Evolutionary conservation across 2,329 filamentous ascomycete species (phyloP).

Genomic region (Leptographium procerum): DNA sequence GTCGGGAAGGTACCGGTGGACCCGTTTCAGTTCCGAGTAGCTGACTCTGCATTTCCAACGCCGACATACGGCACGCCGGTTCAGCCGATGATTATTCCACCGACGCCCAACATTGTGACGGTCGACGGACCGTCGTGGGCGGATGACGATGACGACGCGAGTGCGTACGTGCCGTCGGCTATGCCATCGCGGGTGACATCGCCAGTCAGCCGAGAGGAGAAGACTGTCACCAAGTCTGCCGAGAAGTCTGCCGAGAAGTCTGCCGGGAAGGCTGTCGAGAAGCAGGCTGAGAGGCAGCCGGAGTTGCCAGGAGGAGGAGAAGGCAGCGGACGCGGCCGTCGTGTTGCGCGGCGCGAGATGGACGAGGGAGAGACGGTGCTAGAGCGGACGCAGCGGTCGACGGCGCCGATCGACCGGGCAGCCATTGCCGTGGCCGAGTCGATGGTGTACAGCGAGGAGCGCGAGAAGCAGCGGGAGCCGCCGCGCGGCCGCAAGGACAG

Average conservation of each 20-base stretch:
- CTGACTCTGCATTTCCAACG: conserved; percentile 38
- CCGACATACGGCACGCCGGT: conserved; percentile 25
- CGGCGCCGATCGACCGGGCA: conserved; percentile 32
- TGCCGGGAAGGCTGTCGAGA: too few relatives aligned
- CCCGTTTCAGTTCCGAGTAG: conserved; percentile 48
- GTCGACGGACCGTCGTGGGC: conserved; percentile 13
- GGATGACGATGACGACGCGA: conserved; percentile 24
- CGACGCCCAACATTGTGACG: conserved; percentile 22
- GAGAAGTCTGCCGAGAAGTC: too few relatives aligned
- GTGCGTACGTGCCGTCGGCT: not conserved
- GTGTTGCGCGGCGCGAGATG: conserved; percentile 35
- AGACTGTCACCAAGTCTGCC: too few relatives aligned
- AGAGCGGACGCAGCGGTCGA: conserved; percentile 34
- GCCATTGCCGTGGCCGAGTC: conserved; percentile 36
- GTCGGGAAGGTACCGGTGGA: conserved; percentile 24
- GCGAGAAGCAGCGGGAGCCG: conserved; percentile 18
- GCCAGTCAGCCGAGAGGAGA: not conserved
- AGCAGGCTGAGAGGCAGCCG: not conserved
- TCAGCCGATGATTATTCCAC: too few relatives aligned
- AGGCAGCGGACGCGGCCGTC: not conserved
- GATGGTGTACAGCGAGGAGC: conserved; percentile 26
- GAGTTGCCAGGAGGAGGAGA: not conserved
- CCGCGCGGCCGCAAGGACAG: conserved; percentile 9
- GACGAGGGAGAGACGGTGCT: conserved; percentile 35
- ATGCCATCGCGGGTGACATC: not conserved